phyloP scores from a whole-genome alignment of 768 basidiomycete genomes.

The Trametes cinnabarina region DNA sequence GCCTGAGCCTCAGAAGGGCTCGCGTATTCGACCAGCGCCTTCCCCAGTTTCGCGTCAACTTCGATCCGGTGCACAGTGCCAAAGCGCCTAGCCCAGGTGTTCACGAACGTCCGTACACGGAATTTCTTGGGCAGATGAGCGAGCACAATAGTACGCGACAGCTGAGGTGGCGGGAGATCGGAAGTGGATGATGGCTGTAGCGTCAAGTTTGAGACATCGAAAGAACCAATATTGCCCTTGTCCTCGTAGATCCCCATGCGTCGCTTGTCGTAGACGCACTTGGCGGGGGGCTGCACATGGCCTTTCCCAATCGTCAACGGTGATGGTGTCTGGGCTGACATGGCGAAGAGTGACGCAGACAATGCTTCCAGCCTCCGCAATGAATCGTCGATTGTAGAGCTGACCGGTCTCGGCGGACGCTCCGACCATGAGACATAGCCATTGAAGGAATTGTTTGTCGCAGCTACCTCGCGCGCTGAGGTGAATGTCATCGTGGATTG shows the following conservation, averaged over 20 bases:
- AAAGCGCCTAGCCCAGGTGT: constrained; percentile 22
- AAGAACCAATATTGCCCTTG: constrained; percentile 3
- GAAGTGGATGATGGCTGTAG: neutral
- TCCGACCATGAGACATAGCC: too few relatives aligned
- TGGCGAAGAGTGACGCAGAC: constrained; percentile 3
- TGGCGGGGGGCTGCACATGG: neutral
- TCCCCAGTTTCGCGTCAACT: constrained; percentile 21
- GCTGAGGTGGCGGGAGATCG: constrained; percentile 5
- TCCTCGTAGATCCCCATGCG: constrained; percentile 23
- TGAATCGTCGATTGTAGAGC: neutral
- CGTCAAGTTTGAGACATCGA: constrained; percentile 4
- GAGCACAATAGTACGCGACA: constrained; percentile 25
- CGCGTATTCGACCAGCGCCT: constrained; percentile 28
- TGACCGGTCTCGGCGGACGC: neutral
- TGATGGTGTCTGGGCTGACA: neutral
- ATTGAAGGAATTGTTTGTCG: too few relatives aligned
- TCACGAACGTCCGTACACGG: constrained; percentile 24
- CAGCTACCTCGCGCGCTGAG: too few relatives aligned
- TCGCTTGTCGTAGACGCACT: constrained; percentile 9
- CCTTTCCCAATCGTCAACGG: neutral
- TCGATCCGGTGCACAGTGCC: constrained; percentile 16
- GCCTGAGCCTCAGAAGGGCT: constrained; percentile 11
- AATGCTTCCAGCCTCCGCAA: constrained; percentile 5
- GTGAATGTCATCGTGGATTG: too few relatives aligned
- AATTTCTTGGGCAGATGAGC: constrained; percentile 28